A percentile compares a stretch with the other conserved stretches of the same genome.
These are phyloP conservation scores for Cytospora leucostoma DNA, from an alignment of 2,329 filamentous ascomycete species.

Conservation along the genomic window DNA sequence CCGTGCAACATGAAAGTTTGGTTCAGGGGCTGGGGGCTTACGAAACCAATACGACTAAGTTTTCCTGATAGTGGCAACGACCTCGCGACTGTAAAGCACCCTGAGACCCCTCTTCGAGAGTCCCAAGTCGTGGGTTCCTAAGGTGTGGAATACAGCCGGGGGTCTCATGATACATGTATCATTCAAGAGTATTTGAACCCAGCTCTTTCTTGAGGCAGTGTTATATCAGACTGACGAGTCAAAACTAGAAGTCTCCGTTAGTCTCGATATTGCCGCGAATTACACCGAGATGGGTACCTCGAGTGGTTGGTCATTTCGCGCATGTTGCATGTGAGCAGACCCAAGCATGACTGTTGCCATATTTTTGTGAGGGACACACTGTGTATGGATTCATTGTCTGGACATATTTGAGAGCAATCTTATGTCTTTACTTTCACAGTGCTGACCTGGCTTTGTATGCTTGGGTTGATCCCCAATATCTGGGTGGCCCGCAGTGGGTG, in stretches of 20 bases:
- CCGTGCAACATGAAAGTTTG: neutral
- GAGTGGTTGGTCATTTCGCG: neutral
- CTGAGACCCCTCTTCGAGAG: neutral
- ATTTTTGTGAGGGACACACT: neutral
- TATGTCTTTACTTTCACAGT: neutral
- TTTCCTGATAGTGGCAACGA: neutral
- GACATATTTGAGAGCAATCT: neutral
- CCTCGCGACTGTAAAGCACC: neutral
- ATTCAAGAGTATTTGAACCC: neutral
- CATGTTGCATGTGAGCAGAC: neutral
- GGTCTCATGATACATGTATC: neutral
- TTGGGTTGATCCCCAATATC: too few species aligned
- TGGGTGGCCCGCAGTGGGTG: neutral
- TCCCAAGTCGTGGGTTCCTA: neutral
- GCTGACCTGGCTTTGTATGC: too few species aligned
- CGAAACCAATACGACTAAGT: neutral
- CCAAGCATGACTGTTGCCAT: neutral
- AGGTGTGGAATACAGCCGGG: neutral
- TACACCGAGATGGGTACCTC: neutral
- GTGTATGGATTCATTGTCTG: neutral
- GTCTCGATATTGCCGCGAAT: neutral
- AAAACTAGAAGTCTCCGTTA: neutral
- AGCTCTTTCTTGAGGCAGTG: neutral
- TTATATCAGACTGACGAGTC: too few species aligned
- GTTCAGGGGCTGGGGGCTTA: neutral